A percentile compares a stretch with the other conserved stretches of the same genome.
These are phyloP conservation scores for Astrothelium macrocarpum DNA, from an alignment of 495 filamentous ascomycete species.

Conservation along the genomic window DNA sequence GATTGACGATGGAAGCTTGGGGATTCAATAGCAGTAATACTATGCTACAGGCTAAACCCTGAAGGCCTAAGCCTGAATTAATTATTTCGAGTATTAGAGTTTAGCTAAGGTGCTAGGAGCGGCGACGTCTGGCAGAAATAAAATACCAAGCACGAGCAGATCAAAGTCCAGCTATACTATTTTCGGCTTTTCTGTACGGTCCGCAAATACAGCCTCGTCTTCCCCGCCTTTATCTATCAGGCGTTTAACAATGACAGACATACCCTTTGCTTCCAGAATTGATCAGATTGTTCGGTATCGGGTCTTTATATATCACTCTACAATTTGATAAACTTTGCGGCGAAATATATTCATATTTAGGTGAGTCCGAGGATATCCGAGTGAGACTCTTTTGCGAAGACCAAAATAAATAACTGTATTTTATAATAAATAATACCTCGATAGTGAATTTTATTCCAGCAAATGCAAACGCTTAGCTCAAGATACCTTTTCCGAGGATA, in stretches of 20 bases:
- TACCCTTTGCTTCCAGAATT: not conserved
- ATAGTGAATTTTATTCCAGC: not conserved
- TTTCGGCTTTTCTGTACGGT: not conserved
- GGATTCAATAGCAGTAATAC: too few relatives aligned
- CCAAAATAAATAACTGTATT: not conserved
- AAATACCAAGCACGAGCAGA: not conserved
- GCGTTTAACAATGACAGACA: not conserved
- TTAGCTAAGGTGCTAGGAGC: too few relatives aligned
- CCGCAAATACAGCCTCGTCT: not conserved
- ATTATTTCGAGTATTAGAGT: too few relatives aligned
- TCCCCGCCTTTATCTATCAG: not conserved
- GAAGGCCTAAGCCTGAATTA: too few relatives aligned
- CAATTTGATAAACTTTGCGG: not conserved
- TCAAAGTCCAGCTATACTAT: not conserved
- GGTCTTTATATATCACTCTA: not conserved
- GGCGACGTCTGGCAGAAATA: too few relatives aligned
- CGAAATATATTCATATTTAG: not conserved
- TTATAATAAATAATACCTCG: not conserved
- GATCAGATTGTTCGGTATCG: not conserved
- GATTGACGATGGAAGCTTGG: too few relatives aligned
- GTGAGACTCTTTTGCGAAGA: not conserved
- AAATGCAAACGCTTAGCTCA: not conserved
- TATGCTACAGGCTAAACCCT: too few relatives aligned
- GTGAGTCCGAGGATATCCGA: not conserved
- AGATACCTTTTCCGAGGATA: constrained; percentile 4